Percentiles rank a stretch among this genome's conserved stretches.
These are phyloP conservation scores for Senna tora DNA, from an alignment of 306 rosid species.

Conservation along the genomic window DNA sequence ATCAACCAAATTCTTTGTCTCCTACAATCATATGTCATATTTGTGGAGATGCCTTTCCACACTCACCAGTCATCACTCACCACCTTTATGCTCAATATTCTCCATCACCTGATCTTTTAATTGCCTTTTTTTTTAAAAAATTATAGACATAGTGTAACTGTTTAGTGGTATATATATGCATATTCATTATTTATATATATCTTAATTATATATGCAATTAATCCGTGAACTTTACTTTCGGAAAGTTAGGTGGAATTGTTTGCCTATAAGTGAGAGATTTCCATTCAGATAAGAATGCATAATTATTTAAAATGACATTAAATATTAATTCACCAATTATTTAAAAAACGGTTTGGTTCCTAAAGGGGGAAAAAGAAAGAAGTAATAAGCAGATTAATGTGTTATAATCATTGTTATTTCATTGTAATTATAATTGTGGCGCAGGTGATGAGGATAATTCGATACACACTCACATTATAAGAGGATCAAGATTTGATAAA, in stretches of 20 bases:
- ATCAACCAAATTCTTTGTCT: constrained; percentile 48
- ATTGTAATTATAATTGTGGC: neutral
- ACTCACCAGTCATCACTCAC: constrained; percentile 24
- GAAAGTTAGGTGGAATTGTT: neutral
- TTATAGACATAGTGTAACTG: no score
- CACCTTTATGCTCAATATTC: constrained; percentile 31
- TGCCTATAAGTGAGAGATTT: neutral
- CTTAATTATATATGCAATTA: neutral
- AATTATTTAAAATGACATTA: no score
- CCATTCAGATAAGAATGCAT: no score
- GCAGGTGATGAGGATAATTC: neutral
- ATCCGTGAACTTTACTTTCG: neutral
- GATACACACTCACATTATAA: no score
- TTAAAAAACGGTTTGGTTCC: no score
- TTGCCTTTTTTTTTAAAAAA: neutral
- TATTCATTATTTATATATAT: neutral
- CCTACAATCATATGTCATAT: constrained; percentile 48
- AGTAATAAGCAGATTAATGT: no score
- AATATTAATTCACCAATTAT: no score
- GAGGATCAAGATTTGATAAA: no score
- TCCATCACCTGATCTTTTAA: constrained; percentile 5
- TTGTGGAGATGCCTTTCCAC: constrained; percentile 26
- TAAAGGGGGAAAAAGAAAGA: no score
- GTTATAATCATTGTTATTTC: neutral
- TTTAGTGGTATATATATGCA: neutral